These are phyloP conservation scores for Neurospora sp. DNA, from an alignment of 2,329 filamentous ascomycete species.

Conservation along the genomic window DNA sequence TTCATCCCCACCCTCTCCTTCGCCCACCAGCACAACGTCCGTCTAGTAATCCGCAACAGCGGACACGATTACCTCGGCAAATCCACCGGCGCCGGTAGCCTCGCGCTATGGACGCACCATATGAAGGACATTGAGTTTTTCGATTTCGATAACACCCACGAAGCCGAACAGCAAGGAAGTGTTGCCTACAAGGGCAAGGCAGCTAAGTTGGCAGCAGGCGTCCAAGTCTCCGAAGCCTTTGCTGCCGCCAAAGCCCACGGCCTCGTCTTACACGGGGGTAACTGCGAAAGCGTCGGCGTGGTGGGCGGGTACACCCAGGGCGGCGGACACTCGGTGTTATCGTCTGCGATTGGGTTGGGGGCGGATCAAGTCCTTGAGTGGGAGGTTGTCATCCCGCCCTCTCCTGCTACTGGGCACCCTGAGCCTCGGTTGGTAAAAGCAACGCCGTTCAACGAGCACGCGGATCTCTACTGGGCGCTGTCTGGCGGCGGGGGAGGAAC, in stretches of 20 bases:
- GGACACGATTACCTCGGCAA: conserved; percentile 28
- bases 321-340: conserved; percentile 42
- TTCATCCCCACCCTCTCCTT: conserved; percentile 24
- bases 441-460: neutral
- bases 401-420: neutral
- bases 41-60: conserved; percentile 38
- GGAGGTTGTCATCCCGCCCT: conserved; percentile 31
- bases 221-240: conserved; percentile 32
- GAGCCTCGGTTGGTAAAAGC: neutral
- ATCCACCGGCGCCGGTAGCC: conserved; percentile 25
- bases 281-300: conserved; percentile 39
- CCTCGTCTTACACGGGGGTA: conserved; percentile 35
- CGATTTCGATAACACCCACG: conserved; percentile 18
- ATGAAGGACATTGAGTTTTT: conserved; percentile 23
- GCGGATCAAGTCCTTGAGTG: conserved; percentile 43
- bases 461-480: conserved; percentile 9
- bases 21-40: conserved; percentile 30
- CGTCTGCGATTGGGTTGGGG: conserved; percentile 36
- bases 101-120: conserved; percentile 31
- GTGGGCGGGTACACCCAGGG: conserved; percentile 46
- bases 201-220: conserved; percentile 38
- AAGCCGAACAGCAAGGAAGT: too few relatives aligned
- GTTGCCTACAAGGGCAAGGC: conserved; percentile 33
- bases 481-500: conserved; percentile 8
- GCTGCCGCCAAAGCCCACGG: conserved; percentile 26